A percentile compares a stretch with the other conserved stretches of the same genome.
Conservation (phyloP, 495 filamentous ascomycete species). For the Penicillium ucsense region DNA sequence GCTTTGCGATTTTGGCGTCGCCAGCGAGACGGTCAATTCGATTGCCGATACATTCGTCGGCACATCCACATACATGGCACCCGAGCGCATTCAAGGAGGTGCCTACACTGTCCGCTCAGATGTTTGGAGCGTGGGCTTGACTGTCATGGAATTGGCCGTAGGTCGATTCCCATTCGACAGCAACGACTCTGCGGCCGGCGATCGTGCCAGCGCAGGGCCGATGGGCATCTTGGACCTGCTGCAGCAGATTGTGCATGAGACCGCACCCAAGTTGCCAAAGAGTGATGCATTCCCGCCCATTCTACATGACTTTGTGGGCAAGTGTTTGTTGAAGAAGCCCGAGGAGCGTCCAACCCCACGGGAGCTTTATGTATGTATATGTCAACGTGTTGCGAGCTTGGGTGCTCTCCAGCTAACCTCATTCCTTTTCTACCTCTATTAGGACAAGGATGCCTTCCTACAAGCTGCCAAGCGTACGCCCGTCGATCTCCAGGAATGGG, state of each 20-base stretch:
- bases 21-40: constrained; percentile 90
- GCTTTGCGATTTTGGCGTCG: constrained; percentile 96
- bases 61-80: constrained; percentile 98
- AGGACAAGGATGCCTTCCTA: constrained; percentile 90
- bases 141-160: constrained; percentile 93
- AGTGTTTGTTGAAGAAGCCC: constrained; percentile 83
- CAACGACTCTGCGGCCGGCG: constrained; percentile 61
- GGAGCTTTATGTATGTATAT: constrained; percentile 51
- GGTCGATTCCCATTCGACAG: constrained; percentile 90
- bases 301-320: constrained; percentile 91
- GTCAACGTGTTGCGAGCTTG: too few relatives aligned
- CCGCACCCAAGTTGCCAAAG: constrained; percentile 85
- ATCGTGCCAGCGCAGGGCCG: constrained; percentile 60
- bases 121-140: constrained; percentile 96
- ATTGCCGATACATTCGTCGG: constrained; percentile 97
- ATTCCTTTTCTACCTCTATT: constrained; percentile 2
- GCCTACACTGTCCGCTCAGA: constrained; percentile 97
- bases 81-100: constrained; percentile 91
- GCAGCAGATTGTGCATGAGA: constrained; percentile 95
- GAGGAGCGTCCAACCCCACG: constrained; percentile 83
- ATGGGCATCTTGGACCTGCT: constrained; percentile 93
- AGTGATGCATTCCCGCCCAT: constrained; percentile 94
- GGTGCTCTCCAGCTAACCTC: background rate
- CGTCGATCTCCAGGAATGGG: constrained; percentile 83
- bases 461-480: constrained; percentile 90